Conservation (phyloP, 2,329 filamentous ascomycete species). For the Colletotrichum abscissum region DNA sequence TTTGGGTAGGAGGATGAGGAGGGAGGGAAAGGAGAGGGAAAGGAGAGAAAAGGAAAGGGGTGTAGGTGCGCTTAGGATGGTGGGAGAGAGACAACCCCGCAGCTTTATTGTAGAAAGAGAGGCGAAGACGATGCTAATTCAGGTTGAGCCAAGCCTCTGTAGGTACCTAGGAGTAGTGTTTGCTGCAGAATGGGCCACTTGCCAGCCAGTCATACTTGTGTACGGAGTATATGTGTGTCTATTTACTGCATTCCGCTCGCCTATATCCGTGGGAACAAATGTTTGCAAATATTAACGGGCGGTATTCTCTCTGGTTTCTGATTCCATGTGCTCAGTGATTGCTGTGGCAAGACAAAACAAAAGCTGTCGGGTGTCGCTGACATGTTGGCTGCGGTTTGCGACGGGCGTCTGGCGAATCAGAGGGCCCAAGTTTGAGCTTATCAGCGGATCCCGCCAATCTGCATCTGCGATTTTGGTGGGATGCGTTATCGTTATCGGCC, state of each 20-base stretch:
- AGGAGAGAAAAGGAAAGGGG: neutral
- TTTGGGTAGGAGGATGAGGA: no score
- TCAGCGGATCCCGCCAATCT: constrained; percentile 13
- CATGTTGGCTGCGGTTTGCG: neutral
- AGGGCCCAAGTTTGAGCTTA: constrained; percentile 22
- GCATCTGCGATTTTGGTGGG: constrained; percentile 16
- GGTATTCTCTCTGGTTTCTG: neutral
- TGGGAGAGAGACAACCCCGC: constrained; percentile 18
- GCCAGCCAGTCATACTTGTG: neutral
- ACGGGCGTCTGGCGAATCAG: constrained; percentile 24
- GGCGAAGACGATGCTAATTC: constrained; percentile 19
- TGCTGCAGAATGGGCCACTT: neutral
- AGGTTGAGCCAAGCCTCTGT: neutral
- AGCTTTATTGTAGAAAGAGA: constrained; percentile 16
- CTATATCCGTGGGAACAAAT: neutral
- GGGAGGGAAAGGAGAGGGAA: neutral
- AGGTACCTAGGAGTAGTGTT: neutral
- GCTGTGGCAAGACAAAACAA: neutral
- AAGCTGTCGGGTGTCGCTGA: neutral
- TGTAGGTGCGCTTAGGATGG: neutral
- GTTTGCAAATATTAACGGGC: neutral
- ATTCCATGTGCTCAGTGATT: neutral
- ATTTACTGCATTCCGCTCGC: neutral
- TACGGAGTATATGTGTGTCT: neutral
- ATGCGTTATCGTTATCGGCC: constrained; percentile 29